Conservation (phyloP, 1,284 basidiomycete genomes). For the Ganoderma lucidum region DNA sequence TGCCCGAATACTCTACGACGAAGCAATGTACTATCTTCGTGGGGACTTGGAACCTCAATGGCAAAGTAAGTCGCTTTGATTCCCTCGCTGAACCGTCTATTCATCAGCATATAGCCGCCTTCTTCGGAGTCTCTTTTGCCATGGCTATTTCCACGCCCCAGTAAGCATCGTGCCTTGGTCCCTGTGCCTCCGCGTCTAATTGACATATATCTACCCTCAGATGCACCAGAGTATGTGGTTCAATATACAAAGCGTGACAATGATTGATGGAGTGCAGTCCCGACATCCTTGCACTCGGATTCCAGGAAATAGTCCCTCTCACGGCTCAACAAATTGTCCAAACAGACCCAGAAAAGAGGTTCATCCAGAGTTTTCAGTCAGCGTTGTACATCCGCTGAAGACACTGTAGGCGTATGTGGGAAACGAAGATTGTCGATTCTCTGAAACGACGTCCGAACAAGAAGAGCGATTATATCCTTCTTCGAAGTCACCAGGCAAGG, state of each 20-base stretch:
- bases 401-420: slow-evolving; percentile 80
- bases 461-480: slow-evolving; percentile 80
- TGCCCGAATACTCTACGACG: slow-evolving; percentile 87
- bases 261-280: slow-evolving; percentile 59
- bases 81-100: background rate
- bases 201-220: slow-evolving; percentile 42
- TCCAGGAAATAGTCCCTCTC: slow-evolving; percentile 98
- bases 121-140: slow-evolving; percentile 86
- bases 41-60: slow-evolving; percentile 98
- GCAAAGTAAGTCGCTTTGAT: slow-evolving; percentile 61
- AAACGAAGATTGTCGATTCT: slow-evolving; percentile 82
- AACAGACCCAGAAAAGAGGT: slow-evolving; percentile 95
- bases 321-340: slow-evolving; percentile 97
- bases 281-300: slow-evolving; percentile 91
- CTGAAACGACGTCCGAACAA: slow-evolving; percentile 75
- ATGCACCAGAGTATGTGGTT: slow-evolving; percentile 62
- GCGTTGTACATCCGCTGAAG: background rate
- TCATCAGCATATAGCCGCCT: slow-evolving; percentile 48
- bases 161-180: slow-evolving; percentile 51
- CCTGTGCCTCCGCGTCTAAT: slow-evolving; percentile 19
- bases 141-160: slow-evolving; percentile 88
- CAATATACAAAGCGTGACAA: background rate
- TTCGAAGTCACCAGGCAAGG: slow-evolving; percentile 91
- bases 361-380: slow-evolving; percentile 24
- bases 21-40: slow-evolving; percentile 80